Base-by-base conservation (phyloP, 352 stramenopile genomes). In the Chrysophaeum taylorii region DNA sequence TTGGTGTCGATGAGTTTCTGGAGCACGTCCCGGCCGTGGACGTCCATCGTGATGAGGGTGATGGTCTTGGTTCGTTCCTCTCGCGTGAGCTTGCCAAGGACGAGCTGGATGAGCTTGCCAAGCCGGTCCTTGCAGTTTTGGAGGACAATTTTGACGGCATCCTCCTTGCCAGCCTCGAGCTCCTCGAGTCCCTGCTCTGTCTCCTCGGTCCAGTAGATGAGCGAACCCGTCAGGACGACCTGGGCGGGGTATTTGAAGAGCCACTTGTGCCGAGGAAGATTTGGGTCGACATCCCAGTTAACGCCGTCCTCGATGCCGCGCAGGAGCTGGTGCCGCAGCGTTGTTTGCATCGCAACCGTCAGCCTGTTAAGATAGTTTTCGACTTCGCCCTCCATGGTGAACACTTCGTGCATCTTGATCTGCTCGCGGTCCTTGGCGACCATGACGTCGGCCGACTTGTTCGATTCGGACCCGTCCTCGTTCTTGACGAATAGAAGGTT, bases 141-240 rank as follows among this genome's bases (percentile, higher is more conserved):
- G n/a, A 88, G 84, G 71, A 96, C 96, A 29, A 93, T 90, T 74
- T 97, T 97, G 27, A 97, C 83, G 0, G 91, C 90, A 72, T 97
- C 90, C 79, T 97, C 92, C 39, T 94, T 90, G 9, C 91, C 92
- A 36, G 89, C 92, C 75, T 97, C 92, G 27, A 95, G 87, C 64
- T 97, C 92, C 70, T 97, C 92, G 4, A 97, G 76, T 1, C 89
- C 87, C 70, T 93, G 84, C 71, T 97, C 91, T 0, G 93, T 97
- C 79, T 97, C 91, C 71, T 98, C 92, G 0, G 92, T 97, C 93
- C 93, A 98, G 74, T 96, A 97, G 42, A 97, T 93, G 75, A 97
- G 91, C 69, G 90, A 96, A 0, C 84, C 90, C 0, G 95, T 85
- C 50, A 97, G 88, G 64, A 96, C 95, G 1, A 97, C 82, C 60